Percentiles rank a stretch among this genome's conserved stretches.
Evolutionary conservation across 306 rosid species (phyloP).

Genomic region (Erythrophleum fordii): DNA sequence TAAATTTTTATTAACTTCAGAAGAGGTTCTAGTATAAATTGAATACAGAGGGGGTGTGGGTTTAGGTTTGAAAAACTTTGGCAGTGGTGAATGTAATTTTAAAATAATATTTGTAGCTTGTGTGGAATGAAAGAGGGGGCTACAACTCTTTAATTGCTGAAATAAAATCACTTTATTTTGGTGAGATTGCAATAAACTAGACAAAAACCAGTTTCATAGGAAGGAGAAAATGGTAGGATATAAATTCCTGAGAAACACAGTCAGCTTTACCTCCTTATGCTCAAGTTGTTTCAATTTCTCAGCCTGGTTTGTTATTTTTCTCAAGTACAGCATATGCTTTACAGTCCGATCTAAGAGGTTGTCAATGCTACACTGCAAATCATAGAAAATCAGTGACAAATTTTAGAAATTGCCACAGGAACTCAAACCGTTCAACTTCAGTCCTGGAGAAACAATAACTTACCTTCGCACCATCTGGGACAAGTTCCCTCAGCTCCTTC

Average conservation of each 20-base stretch:
- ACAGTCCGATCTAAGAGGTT: constrained; percentile 80
- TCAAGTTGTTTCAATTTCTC: constrained; percentile 61
- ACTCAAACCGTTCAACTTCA: neutral
- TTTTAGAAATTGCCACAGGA: neutral
- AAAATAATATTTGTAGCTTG: neutral
- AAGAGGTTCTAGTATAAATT: neutral
- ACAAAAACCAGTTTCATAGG: neutral
- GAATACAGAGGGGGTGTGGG: neutral
- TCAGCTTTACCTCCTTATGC: constrained; percentile 53
- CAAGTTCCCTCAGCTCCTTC: constrained; percentile 87
- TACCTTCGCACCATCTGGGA: constrained; percentile 87
- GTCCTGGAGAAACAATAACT: constrained; percentile 10
- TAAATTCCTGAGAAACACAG: neutral
- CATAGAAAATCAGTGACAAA: constrained; percentile 22
- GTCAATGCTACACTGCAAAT: constrained; percentile 89
- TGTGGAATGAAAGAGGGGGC: neutral
- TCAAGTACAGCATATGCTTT: constrained; percentile 78
- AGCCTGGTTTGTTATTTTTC: constrained; percentile 65
- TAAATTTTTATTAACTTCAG: neutral
- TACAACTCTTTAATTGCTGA: neutral
- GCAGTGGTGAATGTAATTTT: neutral
- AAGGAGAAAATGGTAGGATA: too few relatives aligned
- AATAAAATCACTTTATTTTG: neutral
- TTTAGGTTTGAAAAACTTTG: neutral
- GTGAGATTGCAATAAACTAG: neutral